A percentile compares a stretch with the other conserved stretches of the same genome.
These are phyloP conservation scores for Syncephalastrum monosporum DNA, from an alignment of 371 early-diverging fungal species.

Conservation along the genomic window DNA sequence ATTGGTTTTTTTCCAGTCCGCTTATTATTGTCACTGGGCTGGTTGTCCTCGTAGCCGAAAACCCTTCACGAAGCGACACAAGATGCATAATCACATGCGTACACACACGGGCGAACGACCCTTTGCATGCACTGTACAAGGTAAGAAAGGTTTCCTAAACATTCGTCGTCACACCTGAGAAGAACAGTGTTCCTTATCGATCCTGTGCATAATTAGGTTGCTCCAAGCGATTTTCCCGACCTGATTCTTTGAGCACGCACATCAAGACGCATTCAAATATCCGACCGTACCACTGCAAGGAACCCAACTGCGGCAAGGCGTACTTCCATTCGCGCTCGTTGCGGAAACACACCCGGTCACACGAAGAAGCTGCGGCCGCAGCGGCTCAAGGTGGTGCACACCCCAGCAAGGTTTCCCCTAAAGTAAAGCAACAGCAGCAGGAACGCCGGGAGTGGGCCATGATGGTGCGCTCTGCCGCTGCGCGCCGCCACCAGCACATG, in stretches of 20 bases:
- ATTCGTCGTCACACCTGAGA: too few relatives aligned
- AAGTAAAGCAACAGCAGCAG: too few relatives aligned
- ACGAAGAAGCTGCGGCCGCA: constrained; percentile 1
- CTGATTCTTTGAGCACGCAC: constrained; percentile 87
- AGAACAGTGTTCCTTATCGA: too few relatives aligned
- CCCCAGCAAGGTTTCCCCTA: too few relatives aligned
- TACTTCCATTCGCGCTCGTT: constrained; percentile 26
- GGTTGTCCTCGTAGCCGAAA: constrained; percentile 73
- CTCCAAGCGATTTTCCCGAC: constrained; percentile 82
- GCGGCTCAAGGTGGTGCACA: too few relatives aligned
- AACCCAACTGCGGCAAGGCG: constrained; percentile 20
- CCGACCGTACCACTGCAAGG: constrained; percentile 48
- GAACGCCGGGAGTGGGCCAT: too few relatives aligned
- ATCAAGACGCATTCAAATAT: constrained; percentile 82
- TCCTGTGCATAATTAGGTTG: constrained; percentile 45
- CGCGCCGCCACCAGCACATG: too few relatives aligned
- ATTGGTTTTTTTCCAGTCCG: constrained; percentile 37
- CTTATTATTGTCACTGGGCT: constrained; percentile 83
- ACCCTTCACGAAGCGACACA: constrained; percentile 89
- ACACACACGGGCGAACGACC: constrained; percentile 87
- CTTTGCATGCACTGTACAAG: constrained; percentile 43
- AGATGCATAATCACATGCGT: constrained; percentile 86
- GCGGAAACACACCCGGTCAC: constrained; percentile 22
- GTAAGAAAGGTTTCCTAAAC: constrained; percentile 3
- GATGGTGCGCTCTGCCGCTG: too few relatives aligned